phyloP scores from a whole-genome alignment of 305 asterid genomes.

The Galium porrigens region DNA sequence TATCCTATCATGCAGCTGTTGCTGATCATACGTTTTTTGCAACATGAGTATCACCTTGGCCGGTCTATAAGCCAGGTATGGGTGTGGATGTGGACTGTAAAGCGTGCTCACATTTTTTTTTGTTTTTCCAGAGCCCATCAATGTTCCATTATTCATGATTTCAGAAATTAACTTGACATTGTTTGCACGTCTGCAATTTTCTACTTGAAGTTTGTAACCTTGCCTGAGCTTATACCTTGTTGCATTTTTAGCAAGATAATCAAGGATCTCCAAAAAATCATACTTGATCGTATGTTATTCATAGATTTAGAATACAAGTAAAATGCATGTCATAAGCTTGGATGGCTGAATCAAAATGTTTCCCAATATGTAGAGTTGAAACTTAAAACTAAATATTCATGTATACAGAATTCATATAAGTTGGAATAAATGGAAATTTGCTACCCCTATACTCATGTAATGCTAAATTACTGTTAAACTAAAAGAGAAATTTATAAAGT shows the following conservation, averaged over 20 bases:
- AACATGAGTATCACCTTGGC: conserved; percentile 95
- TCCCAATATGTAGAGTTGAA: background rate
- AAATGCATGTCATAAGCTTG: background rate
- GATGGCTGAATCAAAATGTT: background rate
- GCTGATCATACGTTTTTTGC: conserved; percentile 81
- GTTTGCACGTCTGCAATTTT: background rate
- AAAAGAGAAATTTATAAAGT: background rate
- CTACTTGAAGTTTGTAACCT: background rate
- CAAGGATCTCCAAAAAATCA: background rate
- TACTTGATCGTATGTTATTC: background rate
- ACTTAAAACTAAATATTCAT: background rate
- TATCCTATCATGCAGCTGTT: conserved; percentile 40
- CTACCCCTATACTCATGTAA: background rate
- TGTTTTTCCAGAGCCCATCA: background rate
- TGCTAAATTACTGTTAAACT: background rate
- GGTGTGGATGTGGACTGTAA: conserved; percentile 9
- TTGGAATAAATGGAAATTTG: background rate
- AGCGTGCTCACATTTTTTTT: conserved; percentile 15
- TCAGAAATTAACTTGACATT: background rate
- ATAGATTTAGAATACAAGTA: background rate
- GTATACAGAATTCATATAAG: background rate
- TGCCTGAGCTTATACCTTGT: background rate
- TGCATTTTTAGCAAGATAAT: background rate
- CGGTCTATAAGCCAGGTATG: conserved; percentile 68
- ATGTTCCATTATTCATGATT: background rate